Percentiles rank a stretch among this genome's conserved stretches.
Evolutionary conservation across 345 rosid species (phyloP).

Genomic region (Melaleuca quinquenervia): DNA sequence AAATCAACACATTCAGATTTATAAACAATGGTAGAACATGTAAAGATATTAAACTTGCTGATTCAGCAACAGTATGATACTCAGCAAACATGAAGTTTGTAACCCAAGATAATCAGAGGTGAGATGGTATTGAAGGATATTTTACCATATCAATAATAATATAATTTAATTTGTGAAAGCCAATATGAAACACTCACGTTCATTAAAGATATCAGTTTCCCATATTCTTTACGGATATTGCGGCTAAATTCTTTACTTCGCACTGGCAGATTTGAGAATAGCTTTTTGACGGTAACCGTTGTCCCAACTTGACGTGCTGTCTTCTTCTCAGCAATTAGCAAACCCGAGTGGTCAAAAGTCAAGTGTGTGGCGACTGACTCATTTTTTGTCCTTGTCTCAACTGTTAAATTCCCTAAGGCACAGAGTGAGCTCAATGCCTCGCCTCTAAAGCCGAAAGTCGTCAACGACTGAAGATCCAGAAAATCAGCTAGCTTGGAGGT

Average conservation of each 20-base stretch:
- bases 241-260: slow-evolving; percentile 90
- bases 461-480: slow-evolving; percentile 65
- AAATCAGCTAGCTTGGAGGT: slow-evolving; percentile 86
- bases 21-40: neutral
- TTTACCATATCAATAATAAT: neutral
- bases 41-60: neutral
- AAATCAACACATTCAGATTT: neutral
- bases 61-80: neutral
- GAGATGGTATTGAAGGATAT: neutral
- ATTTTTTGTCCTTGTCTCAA: slow-evolving; percentile 66
- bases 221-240: slow-evolving; percentile 90
- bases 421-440: slow-evolving; percentile 96
- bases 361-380: slow-evolving; percentile 75
- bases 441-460: slow-evolving; percentile 90
- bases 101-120: neutral
- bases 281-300: slow-evolving; percentile 71
- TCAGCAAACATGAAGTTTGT: neutral
- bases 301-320: slow-evolving; percentile 87
- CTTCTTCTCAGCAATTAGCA: slow-evolving; percentile 52
- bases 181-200: slow-evolving; percentile 38
- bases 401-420: slow-evolving; percentile 64
- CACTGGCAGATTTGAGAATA: slow-evolving; percentile 85
- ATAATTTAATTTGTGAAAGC: neutral
- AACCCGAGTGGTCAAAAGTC: slow-evolving; percentile 79
- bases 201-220: slow-evolving; percentile 72